phyloP scores from a whole-genome alignment of 2,329 filamentous ascomycete genomes.

The Aspergillus tanneri region DNA sequence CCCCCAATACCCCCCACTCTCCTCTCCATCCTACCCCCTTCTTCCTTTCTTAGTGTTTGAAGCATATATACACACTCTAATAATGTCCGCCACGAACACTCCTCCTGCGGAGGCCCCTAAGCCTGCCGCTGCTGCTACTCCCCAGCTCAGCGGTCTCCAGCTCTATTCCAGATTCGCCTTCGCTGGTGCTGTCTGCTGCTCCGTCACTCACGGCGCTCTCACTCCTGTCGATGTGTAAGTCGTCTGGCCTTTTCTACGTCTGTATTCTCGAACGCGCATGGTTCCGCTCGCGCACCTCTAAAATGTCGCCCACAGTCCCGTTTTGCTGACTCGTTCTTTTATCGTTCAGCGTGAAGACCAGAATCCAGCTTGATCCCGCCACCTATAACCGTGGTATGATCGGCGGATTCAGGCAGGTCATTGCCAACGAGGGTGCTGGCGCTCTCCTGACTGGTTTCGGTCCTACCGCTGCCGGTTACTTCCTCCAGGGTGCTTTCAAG shows the following conservation, averaged over 20 bases:
- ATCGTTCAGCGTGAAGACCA: slow-evolving; percentile 78
- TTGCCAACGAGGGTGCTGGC: slow-evolving; percentile 78
- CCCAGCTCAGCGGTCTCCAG: slow-evolving; percentile 59
- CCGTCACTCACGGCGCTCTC: slow-evolving; percentile 92
- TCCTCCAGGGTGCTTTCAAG: slow-evolving; percentile 91
- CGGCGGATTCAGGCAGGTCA: slow-evolving; percentile 82
- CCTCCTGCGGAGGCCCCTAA: slow-evolving; percentile 38
- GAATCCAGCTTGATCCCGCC: slow-evolving; percentile 86
- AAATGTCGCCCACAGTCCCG: background rate
- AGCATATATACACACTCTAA: slow-evolving; percentile 19
- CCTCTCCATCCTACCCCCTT: slow-evolving; percentile 15
- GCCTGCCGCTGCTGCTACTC: slow-evolving; percentile 16
- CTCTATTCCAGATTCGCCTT: slow-evolving; percentile 98
- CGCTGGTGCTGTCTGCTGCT: slow-evolving; percentile 96
- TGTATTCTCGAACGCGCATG: slow-evolving; percentile 11
- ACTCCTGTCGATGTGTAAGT: slow-evolving; percentile 99
- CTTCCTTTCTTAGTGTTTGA: slow-evolving; percentile 19
- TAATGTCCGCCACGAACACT: slow-evolving; percentile 49
- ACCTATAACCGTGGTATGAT: slow-evolving; percentile 88
- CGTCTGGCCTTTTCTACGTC: slow-evolving; percentile 28
- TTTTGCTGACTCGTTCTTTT: slow-evolving; percentile 19
- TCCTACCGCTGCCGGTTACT: slow-evolving; percentile 85
- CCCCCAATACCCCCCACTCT: slow-evolving; percentile 12
- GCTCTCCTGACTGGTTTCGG: slow-evolving; percentile 83
- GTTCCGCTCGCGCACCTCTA: slow-evolving; percentile 15